Conservation (phyloP, 208 protist genomes). For the Trypanosoma boissoni region DNA sequence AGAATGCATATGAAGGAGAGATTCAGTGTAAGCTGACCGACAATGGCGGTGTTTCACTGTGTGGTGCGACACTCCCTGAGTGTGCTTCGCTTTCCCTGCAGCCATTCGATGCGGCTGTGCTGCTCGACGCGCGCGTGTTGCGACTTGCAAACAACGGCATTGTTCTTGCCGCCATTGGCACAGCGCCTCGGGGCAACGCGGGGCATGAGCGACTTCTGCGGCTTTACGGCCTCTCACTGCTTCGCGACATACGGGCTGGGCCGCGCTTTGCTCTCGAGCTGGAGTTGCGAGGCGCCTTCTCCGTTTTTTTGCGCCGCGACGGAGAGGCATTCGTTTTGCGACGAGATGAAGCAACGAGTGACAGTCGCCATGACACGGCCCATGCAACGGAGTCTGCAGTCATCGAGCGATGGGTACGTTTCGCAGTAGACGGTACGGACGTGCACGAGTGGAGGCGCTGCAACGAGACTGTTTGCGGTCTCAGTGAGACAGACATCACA, state of each 20-base stretch:
- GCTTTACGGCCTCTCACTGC: slow-evolving; percentile 54
- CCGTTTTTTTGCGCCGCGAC: slow-evolving; percentile 47
- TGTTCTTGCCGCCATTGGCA: slow-evolving; percentile 25
- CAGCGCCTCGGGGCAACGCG: background rate
- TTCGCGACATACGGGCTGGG: slow-evolving; percentile 30
- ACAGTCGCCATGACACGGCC: too few species aligned
- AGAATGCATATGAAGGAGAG: background rate
- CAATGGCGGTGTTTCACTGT: background rate
- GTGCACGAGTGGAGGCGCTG: slow-evolving; percentile 1
- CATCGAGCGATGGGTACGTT: slow-evolving; percentile 18
- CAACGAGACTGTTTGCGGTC: background rate
- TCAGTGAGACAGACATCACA: too few species aligned
- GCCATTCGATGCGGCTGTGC: background rate
- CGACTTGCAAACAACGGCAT: slow-evolving; percentile 40
- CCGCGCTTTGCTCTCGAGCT: slow-evolving; percentile 47
- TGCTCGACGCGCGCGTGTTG: background rate
- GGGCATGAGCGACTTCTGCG: slow-evolving; percentile 27
- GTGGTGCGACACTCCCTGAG: slow-evolving; percentile 2
- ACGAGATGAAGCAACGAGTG: too few species aligned
- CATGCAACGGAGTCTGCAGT: too few species aligned
- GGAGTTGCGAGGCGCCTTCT: slow-evolving; percentile 36
- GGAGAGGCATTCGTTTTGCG: slow-evolving; percentile 49
- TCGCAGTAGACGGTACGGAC: background rate
- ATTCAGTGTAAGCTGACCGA: slow-evolving; percentile 4
- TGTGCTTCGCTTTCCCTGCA: slow-evolving; percentile 8